A percentile compares a stretch with the other conserved stretches of the same genome.
These are phyloP conservation scores for Diplodia mutila DNA, from an alignment of 2,329 filamentous ascomycete genomes.

Conservation along the genomic window DNA sequence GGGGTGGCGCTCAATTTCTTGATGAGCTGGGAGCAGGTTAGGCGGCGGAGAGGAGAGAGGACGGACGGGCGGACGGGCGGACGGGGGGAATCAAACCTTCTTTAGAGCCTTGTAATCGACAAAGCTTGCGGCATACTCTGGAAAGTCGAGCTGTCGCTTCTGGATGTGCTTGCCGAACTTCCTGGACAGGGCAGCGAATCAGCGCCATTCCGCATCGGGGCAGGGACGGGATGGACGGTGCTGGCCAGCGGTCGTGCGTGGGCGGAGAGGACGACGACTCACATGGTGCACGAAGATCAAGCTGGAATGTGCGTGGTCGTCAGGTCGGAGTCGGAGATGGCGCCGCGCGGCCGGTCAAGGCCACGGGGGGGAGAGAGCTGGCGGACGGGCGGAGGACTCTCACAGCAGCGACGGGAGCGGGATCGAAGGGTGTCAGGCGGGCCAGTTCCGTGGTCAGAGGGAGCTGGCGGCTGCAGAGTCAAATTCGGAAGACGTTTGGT, in stretches of 20 bases:
- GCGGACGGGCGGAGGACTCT: background rate
- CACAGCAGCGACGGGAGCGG: constrained; percentile 10
- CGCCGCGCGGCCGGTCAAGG: constrained; percentile 3
- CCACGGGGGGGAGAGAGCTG: background rate
- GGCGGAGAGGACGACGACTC: constrained; percentile 17
- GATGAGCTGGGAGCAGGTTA: constrained; percentile 72
- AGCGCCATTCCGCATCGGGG: constrained; percentile 30
- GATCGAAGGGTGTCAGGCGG: constrained; percentile 13
- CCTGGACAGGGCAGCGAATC: constrained; percentile 61
- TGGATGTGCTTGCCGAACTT: constrained; percentile 99
- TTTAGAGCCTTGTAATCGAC: constrained; percentile 99
- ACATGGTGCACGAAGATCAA: constrained; percentile 22
- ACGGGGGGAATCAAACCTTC: constrained; percentile 67
- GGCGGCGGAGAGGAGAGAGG: background rate
- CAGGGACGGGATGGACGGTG: constrained; percentile 8
- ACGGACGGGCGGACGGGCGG: background rate
- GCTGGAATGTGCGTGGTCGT: background rate
- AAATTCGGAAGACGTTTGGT: constrained; percentile 11
- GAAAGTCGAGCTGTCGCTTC: constrained; percentile 97
- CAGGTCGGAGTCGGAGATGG: background rate
- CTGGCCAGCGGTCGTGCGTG: constrained; percentile 8
- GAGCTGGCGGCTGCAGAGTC: constrained; percentile 16
- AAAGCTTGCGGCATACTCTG: constrained; percentile 98
- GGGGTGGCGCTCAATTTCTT: constrained; percentile 96
- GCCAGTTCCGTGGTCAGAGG: constrained; percentile 17